Evolutionary conservation across 2,329 filamentous ascomycete species (phyloP), one percentile per base, ranked within the genome.

Genomic region (Coniochaeta pulveracea): DNA sequence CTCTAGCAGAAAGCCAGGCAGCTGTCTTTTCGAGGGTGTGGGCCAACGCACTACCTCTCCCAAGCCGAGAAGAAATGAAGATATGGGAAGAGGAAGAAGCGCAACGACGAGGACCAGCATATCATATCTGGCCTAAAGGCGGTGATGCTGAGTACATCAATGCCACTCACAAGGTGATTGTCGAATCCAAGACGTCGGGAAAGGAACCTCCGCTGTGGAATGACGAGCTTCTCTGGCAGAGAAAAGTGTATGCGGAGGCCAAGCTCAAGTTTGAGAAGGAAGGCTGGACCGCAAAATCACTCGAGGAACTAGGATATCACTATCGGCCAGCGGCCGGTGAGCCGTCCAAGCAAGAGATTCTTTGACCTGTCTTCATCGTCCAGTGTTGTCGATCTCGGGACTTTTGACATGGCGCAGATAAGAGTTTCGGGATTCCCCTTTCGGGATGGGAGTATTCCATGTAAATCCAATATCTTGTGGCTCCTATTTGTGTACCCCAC

Each of bases 21-120:
- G 80, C 86, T 0, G 71, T 84, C 1, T 65, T 93, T 28, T 75
- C 86, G 3, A 73, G 84, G 1, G 69, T 88, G 0, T 93, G 84
- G 71, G 73, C 84, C 1, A 80, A 82, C 21, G 60, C 72, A 1
- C 60, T 94, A 1, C 41, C 56, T 0, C 60, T 94, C 7, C 86
- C 86, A 1, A 48, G 70, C 0, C 52, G 51, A 2, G 49, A 60
- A 0, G 72, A 75, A 33, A 93, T 95, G 80, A 54, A 64, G 35
- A 47, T 47, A 2, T 93, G 84, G 85, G 82, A 84, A 49, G 56
- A 59, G 3, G 49, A 60, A 1, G 68, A 79, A 28, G 77, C 81
- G 57, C 49, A 63, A 35, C 49, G 48, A 3, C 37, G 47, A 48
- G 59, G 50, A 3, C 54, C 52, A n/a, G 49, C 52, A 8, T 67